A percentile compares a stretch with the other conserved stretches of the same genome.
Evolutionary conservation across 2,329 filamentous ascomycete species (phyloP).

Genomic region (Emydomyces testavorans): DNA sequence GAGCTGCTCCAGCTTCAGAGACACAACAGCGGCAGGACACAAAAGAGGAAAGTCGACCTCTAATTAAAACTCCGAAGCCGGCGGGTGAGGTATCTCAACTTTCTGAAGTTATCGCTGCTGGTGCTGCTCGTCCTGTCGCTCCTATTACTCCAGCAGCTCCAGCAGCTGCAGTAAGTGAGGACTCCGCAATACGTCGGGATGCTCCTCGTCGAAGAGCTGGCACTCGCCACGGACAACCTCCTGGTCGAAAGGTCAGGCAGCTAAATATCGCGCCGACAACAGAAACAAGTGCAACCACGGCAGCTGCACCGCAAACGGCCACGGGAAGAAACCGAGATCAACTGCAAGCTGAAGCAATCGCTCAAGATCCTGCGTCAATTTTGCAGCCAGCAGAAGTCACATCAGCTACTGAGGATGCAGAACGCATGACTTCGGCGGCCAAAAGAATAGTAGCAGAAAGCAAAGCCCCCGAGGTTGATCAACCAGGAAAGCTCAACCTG

Average conservation of each 20-base stretch:
- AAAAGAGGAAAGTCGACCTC: no score
- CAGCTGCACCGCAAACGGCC: background rate
- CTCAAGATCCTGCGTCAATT: background rate
- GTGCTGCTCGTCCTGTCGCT: background rate
- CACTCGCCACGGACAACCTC: background rate
- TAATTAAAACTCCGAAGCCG: background rate
- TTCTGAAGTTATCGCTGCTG: background rate
- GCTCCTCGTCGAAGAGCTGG: slow-evolving; percentile 3
- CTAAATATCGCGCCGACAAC: background rate
- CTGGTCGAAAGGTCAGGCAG: background rate
- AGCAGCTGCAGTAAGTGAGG: background rate
- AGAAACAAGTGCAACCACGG: background rate
- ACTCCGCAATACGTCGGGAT: background rate
- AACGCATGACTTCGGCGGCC: background rate
- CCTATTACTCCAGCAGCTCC: background rate
- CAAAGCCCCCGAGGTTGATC: background rate
- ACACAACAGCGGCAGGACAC: background rate
- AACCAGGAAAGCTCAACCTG: background rate
- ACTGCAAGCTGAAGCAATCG: background rate
- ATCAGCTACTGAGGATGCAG: background rate
- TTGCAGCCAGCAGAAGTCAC: background rate
- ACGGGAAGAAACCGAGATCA: background rate
- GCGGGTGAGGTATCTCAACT: background rate
- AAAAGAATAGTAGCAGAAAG: background rate
- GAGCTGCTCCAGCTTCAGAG: background rate